Evolutionary conservation across 306 rosid genomes (phyloP), one percentile per base, ranked within the genome.

Genomic region (Trichosanthes truncata): DNA sequence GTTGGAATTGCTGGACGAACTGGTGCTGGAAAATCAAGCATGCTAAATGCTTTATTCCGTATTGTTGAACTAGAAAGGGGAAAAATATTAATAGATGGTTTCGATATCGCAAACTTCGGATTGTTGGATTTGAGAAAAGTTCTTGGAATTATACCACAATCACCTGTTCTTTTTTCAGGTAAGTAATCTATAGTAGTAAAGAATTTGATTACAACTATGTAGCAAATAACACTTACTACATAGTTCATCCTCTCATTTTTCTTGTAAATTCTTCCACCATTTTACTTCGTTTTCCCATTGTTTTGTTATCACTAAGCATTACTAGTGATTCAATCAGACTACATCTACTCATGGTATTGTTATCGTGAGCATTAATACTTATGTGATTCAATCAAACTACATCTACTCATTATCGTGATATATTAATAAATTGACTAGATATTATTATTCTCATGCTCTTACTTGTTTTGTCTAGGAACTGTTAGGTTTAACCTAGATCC

Each of bases 401-500:
- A n/a, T n/a, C n/a, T n/a, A n/a, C n/a, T n/a, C n/a, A n/a, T n/a
- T n/a, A n/a, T n/a, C n/a, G n/a, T n/a, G n/a, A n/a, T n/a, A n/a
- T n/a, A 29, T 35, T 7, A 14, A 36, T 66, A 36, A 66, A 35
- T 35, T 38, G 6, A 36, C 21, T 38, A 9, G 25, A 10, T 36
- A 68, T 57, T 4, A 20, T 33, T 65, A 35, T 68, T 40, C 23
- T 68, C 21, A 69, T 69, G 76, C 21, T 29, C 46, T 74, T 29
- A 75, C 61, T 56, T 9, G 15, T n/a, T 41, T 5, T 71, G 60
- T 33, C 26, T 10, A 88, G 91, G 91, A 80, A 81, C 88, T 49
- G 86, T 88, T 80, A 85, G 91, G 83, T 88, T 88, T 77, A 88
- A 88, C 73, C 91, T 88, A 29, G 91, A 88, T 78, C 91, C 91